A percentile compares a stretch with the other conserved stretches of the same genome.
These are phyloP conservation scores for Tillandsia leiboldiana DNA, from an alignment of 176 grass and related monocot genomes.

Conservation along the genomic window DNA sequence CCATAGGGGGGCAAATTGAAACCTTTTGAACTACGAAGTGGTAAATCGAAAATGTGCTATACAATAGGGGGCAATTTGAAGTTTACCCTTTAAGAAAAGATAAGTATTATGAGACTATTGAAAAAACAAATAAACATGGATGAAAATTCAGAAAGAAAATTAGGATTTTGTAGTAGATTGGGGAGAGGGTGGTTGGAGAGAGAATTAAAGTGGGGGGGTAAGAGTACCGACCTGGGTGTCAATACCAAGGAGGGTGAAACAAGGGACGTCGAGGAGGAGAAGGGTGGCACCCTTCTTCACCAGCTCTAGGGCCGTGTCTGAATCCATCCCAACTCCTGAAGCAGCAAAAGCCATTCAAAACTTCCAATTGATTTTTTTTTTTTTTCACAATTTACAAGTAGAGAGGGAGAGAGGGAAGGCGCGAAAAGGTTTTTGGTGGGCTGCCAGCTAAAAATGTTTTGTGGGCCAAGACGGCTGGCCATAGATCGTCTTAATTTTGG, in stretches of 20 bases:
- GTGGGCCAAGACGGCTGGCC: background rate
- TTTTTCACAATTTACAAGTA: no score
- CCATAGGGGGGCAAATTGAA: no score
- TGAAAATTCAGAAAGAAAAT: background rate
- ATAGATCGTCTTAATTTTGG: no score
- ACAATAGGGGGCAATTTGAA: no score
- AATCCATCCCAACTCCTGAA: slow-evolving; percentile 39
- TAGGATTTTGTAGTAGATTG: background rate
- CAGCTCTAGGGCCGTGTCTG: slow-evolving; percentile 47
- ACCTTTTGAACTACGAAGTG: no score
- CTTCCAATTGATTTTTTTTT: no score
- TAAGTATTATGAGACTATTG: no score
- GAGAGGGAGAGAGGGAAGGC: background rate
- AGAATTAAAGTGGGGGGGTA: background rate
- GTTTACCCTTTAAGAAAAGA: no score
- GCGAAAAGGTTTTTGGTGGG: background rate
- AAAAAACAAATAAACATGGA: no score
- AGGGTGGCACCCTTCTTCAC: slow-evolving; percentile 60
- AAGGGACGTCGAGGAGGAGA: slow-evolving; percentile 73
- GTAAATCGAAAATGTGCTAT: no score
- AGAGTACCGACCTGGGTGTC: slow-evolving; percentile 56
- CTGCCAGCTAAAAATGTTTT: background rate
- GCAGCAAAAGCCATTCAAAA: background rate
- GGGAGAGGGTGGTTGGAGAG: background rate
- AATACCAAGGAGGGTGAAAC: slow-evolving; percentile 59